Base-by-base conservation (phyloP, 2,329 filamentous ascomycete species). In the Fusarium succisae region DNA sequence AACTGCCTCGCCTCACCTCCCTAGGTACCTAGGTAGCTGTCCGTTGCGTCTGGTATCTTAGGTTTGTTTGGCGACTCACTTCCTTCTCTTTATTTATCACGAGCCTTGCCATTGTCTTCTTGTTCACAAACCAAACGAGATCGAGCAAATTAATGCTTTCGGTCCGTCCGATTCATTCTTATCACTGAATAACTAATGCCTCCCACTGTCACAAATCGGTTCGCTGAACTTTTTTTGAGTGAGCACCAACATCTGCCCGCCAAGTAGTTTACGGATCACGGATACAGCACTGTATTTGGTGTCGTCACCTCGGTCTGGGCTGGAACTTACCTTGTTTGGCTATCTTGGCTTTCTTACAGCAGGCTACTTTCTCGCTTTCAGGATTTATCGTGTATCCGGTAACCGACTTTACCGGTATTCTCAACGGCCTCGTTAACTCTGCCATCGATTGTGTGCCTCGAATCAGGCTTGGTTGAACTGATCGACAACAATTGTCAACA, bases 261-360 rank as follows among this genome's bases (percentile, higher is more conserved):
- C 62, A 71, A 74, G 66, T 58, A 41, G 51, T 35, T 26, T 26
- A 41, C 24, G 66, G 39, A 44, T 63, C 45, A 54, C 63, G 45
- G 65, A 67, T 43, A 54, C 47, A 57, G 48, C 47, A 26, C 35
- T 59, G 47, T 57, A 45, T 58, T 59, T 39, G 53, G 66, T 70
- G 66, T 70, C 66, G 59, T 70, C 66, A 70, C 66, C 26, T 59
- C 47, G 35, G 39, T 43, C 59, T 72, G 47, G 39, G 44, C 56
- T 69, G 58, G 62, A 60, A 58, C 60, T 67, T 74, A 55, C 61
- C 66, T 50, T 47, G 56, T 71, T 73, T 67, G 51, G 62, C 55
- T 56, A 51, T 66, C 63, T 74, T 74, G 68, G 63, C 70, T 47
- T 38, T 50, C 37, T 70, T 55, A 18, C 32, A 53, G 32, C 26